phyloP scores from a whole-genome alignment of 2,329 filamentous ascomycete species.

The Pseudogymnoascus sp. region DNA sequence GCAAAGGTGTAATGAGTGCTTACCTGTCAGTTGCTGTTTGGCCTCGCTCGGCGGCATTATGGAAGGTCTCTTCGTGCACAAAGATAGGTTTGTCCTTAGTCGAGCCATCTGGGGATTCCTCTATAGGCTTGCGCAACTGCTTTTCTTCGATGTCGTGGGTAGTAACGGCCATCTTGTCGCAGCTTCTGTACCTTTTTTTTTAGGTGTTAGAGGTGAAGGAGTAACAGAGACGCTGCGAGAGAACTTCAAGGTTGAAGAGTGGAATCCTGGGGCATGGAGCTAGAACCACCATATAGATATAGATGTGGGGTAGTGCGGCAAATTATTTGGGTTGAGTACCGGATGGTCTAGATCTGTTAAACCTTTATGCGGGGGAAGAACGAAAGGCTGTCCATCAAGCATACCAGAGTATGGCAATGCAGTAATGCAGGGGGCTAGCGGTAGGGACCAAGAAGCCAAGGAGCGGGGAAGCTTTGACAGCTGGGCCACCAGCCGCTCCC shows the following conservation, averaged over 20 bases:
- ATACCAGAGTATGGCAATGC: too few species aligned
- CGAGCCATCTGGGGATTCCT: background rate
- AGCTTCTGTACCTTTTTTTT: background rate
- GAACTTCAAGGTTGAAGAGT: background rate
- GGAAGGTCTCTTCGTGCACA: conserved; percentile 19
- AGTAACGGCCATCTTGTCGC: background rate
- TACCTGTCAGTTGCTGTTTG: conserved; percentile 24
- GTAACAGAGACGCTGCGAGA: background rate
- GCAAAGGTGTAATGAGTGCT: background rate
- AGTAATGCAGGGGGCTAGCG: too few species aligned
- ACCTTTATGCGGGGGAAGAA: background rate
- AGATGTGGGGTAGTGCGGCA: background rate
- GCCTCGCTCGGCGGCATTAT: conserved; percentile 23
- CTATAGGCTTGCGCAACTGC: background rate
- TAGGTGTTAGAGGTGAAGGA: background rate
- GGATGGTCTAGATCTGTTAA: background rate
- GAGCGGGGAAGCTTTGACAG: too few species aligned
- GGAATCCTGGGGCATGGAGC: background rate
- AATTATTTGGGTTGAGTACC: background rate
- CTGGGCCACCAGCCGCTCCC: too few species aligned
- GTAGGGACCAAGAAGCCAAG: too few species aligned
- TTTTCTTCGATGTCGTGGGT: conserved; percentile 10
- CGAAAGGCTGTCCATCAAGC: too few species aligned
- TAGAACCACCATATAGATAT: background rate
- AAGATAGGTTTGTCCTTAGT: background rate